Conservation (phyloP, 768 basidiomycete species). For the Panaeolus cyanescens region DNA sequence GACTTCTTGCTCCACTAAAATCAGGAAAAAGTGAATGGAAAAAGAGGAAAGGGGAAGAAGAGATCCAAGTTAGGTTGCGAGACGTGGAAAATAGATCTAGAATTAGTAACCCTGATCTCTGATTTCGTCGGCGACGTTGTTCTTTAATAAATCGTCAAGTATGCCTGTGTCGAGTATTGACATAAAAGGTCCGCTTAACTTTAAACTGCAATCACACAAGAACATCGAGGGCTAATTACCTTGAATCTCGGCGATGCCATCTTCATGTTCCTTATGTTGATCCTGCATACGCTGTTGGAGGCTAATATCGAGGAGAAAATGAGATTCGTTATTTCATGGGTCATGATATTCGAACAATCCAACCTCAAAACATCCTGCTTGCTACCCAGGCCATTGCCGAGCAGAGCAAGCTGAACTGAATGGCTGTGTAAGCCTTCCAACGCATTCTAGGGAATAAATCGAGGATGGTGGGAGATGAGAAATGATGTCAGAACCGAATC, state of each 20-base stretch:
- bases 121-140: constrained; percentile 45
- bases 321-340: not conserved
- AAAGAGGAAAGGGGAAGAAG: constrained; percentile 1
- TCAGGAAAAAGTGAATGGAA: not conserved
- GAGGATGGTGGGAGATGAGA: not conserved
- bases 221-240: constrained; percentile 31
- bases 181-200: not conserved
- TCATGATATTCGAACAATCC: constrained; percentile 13
- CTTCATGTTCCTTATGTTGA: constrained; percentile 44
- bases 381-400: constrained; percentile 39
- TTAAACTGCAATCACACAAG: not conserved
- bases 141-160: constrained; percentile 45
- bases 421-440: constrained; percentile 48
- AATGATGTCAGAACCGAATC: not conserved
- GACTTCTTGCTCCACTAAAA: constrained; percentile 49
- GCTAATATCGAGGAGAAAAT: constrained; percentile 24
- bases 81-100: not conserved
- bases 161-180: constrained; percentile 35
- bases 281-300: constrained; percentile 43
- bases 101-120: constrained; percentile 41
- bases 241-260: constrained; percentile 51
- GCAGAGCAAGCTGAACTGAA: constrained; percentile 41
- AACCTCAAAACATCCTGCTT: constrained; percentile 44
- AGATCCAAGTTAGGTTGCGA: not conserved
- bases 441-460: constrained; percentile 32